Evolutionary conservation across 148 eudicot genomes (phyloP).

Genomic region (Gaultheria prostrata): DNA sequence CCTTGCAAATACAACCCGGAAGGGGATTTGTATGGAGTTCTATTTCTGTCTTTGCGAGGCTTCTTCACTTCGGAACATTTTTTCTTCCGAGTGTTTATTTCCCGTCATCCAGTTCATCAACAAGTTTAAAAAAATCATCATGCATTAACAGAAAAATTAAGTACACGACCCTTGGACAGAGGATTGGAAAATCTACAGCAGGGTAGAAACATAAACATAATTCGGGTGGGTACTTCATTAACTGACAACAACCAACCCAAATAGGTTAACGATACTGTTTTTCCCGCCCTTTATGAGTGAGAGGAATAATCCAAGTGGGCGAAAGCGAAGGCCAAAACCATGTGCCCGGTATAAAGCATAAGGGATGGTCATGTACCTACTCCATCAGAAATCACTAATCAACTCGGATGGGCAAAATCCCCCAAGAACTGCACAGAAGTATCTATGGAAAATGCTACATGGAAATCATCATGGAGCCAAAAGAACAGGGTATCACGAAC

Average conservation of each 20-base stretch:
- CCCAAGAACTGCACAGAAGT: background rate
- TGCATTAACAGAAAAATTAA: constrained; percentile 25
- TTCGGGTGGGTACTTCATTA: background rate
- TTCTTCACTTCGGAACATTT: constrained; percentile 71
- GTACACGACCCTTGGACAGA: background rate
- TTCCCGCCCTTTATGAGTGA: too few species aligned
- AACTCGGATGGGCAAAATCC: background rate
- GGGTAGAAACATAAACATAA: background rate
- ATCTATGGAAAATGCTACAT: background rate
- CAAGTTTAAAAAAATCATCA: constrained; percentile 74
- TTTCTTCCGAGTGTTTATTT: constrained; percentile 53
- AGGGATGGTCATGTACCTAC: background rate
- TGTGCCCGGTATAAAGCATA: background rate
- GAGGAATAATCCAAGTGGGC: background rate
- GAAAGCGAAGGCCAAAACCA: background rate
- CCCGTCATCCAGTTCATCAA: constrained; percentile 74
- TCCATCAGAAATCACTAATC: background rate
- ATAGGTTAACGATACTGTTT: too few species aligned
- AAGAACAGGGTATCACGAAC: background rate
- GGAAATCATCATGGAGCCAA: background rate
- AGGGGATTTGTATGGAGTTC: constrained; percentile 90
- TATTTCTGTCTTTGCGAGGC: constrained; percentile 62
- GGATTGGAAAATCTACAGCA: background rate
- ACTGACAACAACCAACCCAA: background rate
- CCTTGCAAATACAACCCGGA: constrained; percentile 87